Evolutionary conservation across 2,329 filamentous ascomycete genomes (phyloP), one percentile per base, ranked within the genome.

Genomic region (Akanthomyces lecanii): DNA sequence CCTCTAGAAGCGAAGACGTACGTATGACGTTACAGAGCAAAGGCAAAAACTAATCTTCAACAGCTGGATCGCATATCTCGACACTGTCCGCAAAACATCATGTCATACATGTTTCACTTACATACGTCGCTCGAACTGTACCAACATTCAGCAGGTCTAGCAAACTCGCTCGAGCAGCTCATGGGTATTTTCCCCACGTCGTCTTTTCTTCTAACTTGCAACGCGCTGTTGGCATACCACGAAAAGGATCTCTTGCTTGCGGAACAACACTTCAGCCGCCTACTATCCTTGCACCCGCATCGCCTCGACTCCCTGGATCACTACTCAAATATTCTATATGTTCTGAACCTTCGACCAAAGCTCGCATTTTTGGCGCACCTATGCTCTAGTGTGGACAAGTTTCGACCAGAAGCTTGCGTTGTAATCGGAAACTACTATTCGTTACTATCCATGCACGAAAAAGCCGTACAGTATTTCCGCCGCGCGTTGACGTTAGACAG

Each of bases 381-480:
- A 12, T 96, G 95, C 69, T 93, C 91, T 1, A 89, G 88, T 54
- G 91, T 95, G 7, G 95, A 99, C 80, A 96, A 94, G 71, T 99
- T 99, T 76, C 89, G 95, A 0, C 94, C 95, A 0, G 95, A 99
- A 75, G 97, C 95, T 0, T 98, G 95, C 72, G 96, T 96, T 61
- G 94, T 98, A 0, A 89, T 98, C 28, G 95, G 95, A 5, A 99
- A 99, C 73, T 98, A 98, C 78, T 99, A 97, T 77, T 96, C 92
- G 0, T 79, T 97, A 1, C 87, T 97, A 65, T 97, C 93, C 0
- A 89, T 96, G 73, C 95, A 99, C 73, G 95, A 99, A 74, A 99
- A 99, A 73, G 94, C 95, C 0, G 93, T 99, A 60, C 92, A 97
- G 78, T 98, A 98, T 76, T 99, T 99, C 79, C 89, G 95, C 4